Base-by-base conservation (phyloP, 768 basidiomycete species). In the Mycena indigotica region DNA sequence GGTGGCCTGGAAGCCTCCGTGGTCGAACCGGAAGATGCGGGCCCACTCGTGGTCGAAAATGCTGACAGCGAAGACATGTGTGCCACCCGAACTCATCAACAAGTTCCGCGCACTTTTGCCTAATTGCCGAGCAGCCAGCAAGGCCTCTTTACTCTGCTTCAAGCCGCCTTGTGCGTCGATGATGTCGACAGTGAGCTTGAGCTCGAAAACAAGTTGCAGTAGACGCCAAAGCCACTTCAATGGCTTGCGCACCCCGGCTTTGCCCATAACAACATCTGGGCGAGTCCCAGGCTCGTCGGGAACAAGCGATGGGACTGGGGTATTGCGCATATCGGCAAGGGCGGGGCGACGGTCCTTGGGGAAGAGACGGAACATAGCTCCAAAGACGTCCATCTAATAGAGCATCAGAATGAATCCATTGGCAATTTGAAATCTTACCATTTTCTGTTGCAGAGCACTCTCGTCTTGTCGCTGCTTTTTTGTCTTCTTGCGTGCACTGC, bases 51-150 rank as follows among this genome's bases (percentile, higher is more conserved):
- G 41, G 15, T 44, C 5, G 41, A 44, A 44, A 23, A 44, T 21
- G 15, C 15, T 44, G 41, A 44, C 21, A 21, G n/a, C 41, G 41
- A 44, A 44, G 15, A 44, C 41, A 21, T 35, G 32, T 17, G 32
- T 35, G 32, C 32, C 32, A 17, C 32, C 32, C 13, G 54, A 55
- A n/a, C 13, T 21, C 44, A 55, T 55, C 25, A 55, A 23, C 35
- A 55, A 40, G 25, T 24, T 48, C 15, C 45, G 54, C 29, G 54
- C 41, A 40, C 45, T 49, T 32, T 48, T 55, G 28, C 39, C 44
- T 4, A 55, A 29, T 28, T 55, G 54, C 12, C 23, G 28, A 23
- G 41, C 25, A 3, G 53, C 40, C 16, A 17, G 5, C 26, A 38
- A 10, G 39, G 53, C 1, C 25, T 44, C 8, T 23, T 35, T 26